These are phyloP conservation scores for Flaveria trinervia DNA, from an alignment of 129 eudicot genomes.

Conservation along the genomic window DNA sequence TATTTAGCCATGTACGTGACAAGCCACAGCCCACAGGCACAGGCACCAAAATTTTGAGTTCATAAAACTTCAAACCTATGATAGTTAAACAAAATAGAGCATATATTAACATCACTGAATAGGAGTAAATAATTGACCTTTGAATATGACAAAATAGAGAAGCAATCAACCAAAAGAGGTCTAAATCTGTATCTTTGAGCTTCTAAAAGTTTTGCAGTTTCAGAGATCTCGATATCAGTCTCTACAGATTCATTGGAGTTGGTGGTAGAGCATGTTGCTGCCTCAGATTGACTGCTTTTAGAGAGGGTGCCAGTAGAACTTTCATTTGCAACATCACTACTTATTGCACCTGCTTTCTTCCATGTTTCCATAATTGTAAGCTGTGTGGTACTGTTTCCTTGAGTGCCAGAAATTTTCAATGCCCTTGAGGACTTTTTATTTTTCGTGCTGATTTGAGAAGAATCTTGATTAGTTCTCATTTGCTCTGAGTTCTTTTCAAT, in stretches of 20 bases:
- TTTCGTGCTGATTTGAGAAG: constrained; percentile 45
- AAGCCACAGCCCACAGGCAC: background rate
- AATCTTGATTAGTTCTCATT: constrained; percentile 38
- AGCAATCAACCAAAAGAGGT: constrained; percentile 68
- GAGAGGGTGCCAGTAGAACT: constrained; percentile 35
- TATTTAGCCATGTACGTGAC: background rate
- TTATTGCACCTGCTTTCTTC: constrained; percentile 58
- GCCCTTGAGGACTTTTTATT: constrained; percentile 43
- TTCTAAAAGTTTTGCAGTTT: constrained; percentile 51
- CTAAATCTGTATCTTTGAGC: constrained; percentile 74
- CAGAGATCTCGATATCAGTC: constrained; percentile 60
- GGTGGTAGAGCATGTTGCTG: constrained; percentile 38
- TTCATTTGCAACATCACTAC: constrained; percentile 48
- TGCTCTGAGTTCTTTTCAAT: constrained; percentile 42
- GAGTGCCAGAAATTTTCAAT: constrained; percentile 41
- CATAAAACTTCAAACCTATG: constrained; percentile 9
- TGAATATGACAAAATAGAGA: constrained; percentile 54
- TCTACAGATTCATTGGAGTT: constrained; percentile 38
- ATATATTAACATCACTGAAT: constrained; percentile 18
- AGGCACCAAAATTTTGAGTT: constrained; percentile 1
- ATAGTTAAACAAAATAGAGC: constrained; percentile 17
- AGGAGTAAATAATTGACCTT: constrained; percentile 44
- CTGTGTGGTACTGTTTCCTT: constrained; percentile 51
- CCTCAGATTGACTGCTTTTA: constrained; percentile 44
- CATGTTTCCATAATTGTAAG: constrained; percentile 59